A percentile compares a stretch with the other conserved stretches of the same genome.
Conservation (phyloP, 2,329 filamentous ascomycete species). For the Paraphaeosphaeria minitans region DNA sequence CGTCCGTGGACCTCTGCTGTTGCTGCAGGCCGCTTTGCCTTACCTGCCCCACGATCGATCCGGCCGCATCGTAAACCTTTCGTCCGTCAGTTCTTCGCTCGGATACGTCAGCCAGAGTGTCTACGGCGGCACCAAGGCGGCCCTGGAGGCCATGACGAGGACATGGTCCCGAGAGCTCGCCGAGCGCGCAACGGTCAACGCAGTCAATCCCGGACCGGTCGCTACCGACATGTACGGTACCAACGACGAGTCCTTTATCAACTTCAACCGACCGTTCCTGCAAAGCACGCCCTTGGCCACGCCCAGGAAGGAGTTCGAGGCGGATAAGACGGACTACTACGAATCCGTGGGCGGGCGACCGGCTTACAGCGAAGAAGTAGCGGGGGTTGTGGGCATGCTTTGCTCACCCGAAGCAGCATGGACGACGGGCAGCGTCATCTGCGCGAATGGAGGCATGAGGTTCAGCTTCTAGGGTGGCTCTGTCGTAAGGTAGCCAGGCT, state of each 20-base stretch:
- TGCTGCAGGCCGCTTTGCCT: conserved; percentile 73
- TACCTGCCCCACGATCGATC: conserved; percentile 72
- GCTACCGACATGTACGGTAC: conserved; percentile 66
- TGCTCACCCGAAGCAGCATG: conserved; percentile 73
- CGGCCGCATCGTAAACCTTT: conserved; percentile 67
- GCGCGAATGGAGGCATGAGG: conserved; percentile 77
- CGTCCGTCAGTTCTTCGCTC: conserved; percentile 61
- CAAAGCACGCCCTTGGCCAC: conserved; percentile 68
- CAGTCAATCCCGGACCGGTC: conserved; percentile 69
- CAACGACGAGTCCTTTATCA: conserved; percentile 63
- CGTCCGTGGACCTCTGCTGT: conserved; percentile 77
- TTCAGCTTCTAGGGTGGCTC: conserved; percentile 31
- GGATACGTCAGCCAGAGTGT: conserved; percentile 65
- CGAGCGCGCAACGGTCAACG: conserved; percentile 67
- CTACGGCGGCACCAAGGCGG: conserved; percentile 70
- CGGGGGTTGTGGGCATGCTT: conserved; percentile 77
- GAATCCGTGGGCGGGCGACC: conserved; percentile 57
- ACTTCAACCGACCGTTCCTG: conserved; percentile 64
- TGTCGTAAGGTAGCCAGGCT: neutral
- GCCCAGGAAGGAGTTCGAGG: conserved; percentile 65
- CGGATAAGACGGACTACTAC: conserved; percentile 56
- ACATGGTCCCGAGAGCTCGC: conserved; percentile 68
- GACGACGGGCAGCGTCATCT: conserved; percentile 80
- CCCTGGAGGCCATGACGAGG: conserved; percentile 71
- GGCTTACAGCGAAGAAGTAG: conserved; percentile 72